These are phyloP conservation scores for Scolecobasidium constrictum DNA, from an alignment of 2,329 filamentous ascomycete species.

Conservation along the genomic window DNA sequence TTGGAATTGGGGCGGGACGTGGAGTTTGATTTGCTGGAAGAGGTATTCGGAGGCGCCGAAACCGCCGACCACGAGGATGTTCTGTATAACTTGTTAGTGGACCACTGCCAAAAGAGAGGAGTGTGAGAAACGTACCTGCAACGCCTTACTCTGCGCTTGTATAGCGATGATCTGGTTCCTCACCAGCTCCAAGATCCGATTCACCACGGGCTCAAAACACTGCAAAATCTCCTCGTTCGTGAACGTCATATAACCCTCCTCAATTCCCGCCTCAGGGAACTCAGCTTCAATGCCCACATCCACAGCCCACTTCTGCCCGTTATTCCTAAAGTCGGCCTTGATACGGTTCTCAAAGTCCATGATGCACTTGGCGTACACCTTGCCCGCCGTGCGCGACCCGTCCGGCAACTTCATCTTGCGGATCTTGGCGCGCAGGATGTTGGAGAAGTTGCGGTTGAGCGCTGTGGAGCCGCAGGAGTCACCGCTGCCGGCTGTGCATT, in stretches of 20 bases:
- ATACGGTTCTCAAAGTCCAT: slow-evolving; percentile 99
- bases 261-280: slow-evolving; percentile 93
- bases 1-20: slow-evolving; percentile 96
- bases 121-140: slow-evolving; percentile 49
- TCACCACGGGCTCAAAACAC: slow-evolving; percentile 97
- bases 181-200: slow-evolving; percentile 90
- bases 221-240: slow-evolving; percentile 98
- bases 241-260: slow-evolving; percentile 99
- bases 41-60: slow-evolving; percentile 98
- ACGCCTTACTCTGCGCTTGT: slow-evolving; percentile 84
- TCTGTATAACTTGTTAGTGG: slow-evolving; percentile 38
- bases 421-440: slow-evolving; percentile 94
- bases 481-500: slow-evolving; percentile 93
- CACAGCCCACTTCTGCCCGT: slow-evolving; percentile 97
- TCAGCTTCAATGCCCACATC: slow-evolving; percentile 98
- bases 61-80: slow-evolving; percentile 92
- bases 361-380: slow-evolving; percentile 98
- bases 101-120: no score
- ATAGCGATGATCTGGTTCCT: slow-evolving; percentile 98
- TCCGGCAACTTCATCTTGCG: slow-evolving; percentile 98
- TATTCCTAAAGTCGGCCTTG: slow-evolving; percentile 99
- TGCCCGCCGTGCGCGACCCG: slow-evolving; percentile 91
- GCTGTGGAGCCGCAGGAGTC: slow-evolving; percentile 98
- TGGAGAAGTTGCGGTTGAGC: slow-evolving; percentile 95
- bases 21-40: slow-evolving; percentile 98